A percentile compares a stretch with the other conserved stretches of the same genome.
Conservation (phyloP, 164 flowering plant species). For the Stephania cephalantha region DNA sequence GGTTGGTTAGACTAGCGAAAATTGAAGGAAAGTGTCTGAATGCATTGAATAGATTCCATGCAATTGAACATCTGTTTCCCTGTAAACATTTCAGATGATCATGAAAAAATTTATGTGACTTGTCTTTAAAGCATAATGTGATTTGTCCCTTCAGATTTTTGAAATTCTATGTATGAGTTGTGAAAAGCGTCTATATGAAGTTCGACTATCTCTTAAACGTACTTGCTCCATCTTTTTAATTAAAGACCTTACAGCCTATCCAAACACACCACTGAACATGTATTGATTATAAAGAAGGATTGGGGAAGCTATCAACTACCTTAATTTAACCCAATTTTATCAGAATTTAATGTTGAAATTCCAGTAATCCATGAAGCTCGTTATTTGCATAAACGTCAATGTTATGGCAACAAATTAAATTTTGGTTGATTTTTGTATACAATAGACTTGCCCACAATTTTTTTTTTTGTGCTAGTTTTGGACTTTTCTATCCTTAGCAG, state of each 20-base stretch:
- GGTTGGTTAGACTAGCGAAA: not conserved
- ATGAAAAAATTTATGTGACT: not conserved
- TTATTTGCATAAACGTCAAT: not conserved
- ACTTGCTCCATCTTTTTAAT: not conserved
- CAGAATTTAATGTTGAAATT: not conserved
- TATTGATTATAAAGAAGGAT: not conserved
- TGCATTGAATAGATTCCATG: not conserved
- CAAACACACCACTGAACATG: not conserved
- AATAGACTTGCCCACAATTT: not conserved
- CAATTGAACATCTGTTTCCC: not conserved
- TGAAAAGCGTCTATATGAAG: not conserved
- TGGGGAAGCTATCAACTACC: not conserved
- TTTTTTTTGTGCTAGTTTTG: not conserved
- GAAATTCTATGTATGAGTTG: not conserved
- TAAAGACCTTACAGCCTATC: not conserved
- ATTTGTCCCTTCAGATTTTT: not conserved
- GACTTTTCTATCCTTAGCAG: not conserved
- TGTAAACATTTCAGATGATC: not conserved
- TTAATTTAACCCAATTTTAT: not conserved
- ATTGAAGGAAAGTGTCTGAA: not conserved
- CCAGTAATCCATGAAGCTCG: not conserved
- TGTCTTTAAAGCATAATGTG: not conserved
- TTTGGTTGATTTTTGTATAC: not conserved
- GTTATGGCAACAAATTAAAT: not conserved
- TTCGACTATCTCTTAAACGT: not conserved